Evolutionary conservation across 148 eudicot species (phyloP), one percentile per base, ranked within the genome.

Genomic region (Rhododendron henanense): DNA sequence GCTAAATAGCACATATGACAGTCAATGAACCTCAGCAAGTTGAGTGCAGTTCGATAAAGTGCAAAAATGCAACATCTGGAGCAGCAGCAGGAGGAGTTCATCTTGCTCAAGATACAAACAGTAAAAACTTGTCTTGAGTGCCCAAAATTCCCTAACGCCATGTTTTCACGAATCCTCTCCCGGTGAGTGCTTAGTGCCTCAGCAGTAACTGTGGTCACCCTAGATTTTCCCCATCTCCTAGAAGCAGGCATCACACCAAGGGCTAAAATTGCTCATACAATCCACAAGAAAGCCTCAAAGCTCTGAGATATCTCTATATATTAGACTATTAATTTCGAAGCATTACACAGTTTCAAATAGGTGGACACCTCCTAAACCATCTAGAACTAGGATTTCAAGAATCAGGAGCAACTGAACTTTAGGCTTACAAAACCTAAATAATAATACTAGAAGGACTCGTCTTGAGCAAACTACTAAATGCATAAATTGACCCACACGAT

Each of bases 61-160:
- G 82, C 37, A 47, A 23, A 55, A 11, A 48, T 45, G 35, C 51
- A 79, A 47, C 59, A 48, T 4, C 31, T 48, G 15, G 55, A 48
- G 82, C 55, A 79, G 57, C 82, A 79, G 37, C 39, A 48, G 82
- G 61, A n/a, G 57, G 57, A 80, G 55, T 33, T 14, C 61, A 51
- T 80, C 82, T 51, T 51, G 65, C 19, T 25, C 44, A 31, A 78
- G 81, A 44, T 78, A 78, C n/a, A 10, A 47, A 19, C 81, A 78
- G 31, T 41, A 45, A 14, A 47, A 81, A 55, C 28, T 18, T 33
- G 59, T 48, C 61, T 25, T 6, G 1, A 14, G 61, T 28, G 59
- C 82, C 82, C 82, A 48, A 48, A 50, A 50, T 50, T 79, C 53
- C 28, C 61, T 7, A 19, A 25, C 35, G 81, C 11, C 53, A 15